Base-by-base conservation (phyloP, 108 stramenopile species). In the Nitzschia sp. region DNA sequence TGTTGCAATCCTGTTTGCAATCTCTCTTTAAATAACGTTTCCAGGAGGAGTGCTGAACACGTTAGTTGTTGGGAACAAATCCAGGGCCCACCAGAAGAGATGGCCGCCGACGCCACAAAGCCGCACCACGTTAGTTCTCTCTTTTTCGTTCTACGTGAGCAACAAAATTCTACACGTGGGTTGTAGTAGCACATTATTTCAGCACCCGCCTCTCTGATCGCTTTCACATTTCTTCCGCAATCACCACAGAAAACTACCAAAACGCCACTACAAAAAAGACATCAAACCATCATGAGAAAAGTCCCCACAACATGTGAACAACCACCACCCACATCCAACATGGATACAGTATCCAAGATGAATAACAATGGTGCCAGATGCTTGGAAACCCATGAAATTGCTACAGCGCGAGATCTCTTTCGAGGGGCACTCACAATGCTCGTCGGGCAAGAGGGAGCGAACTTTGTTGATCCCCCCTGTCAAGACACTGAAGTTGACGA, bases 331-430 rank as follows among this genome's bases (percentile, higher is more conserved):
- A 19, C 53, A 12, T 20, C 25, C 12, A 12, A 19, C 7, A 62
- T 38, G 42, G 61, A 62, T 42, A 43, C 17, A n/a, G 61, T 42
- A 3, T 41, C 43, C 15, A n/a, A 39, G 10, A 41, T 62, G 43
- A 62, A 62, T 8, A 62, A 62, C 37, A 43, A 25, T 22, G 61
- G 61, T 10, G 61, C 43, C 19, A 42, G 43, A 22, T 46, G 42
- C 10, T 3, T 62, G 9, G 61, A 42, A 9, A 42, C 43, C 22
- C 42, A 42, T 17, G 61, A 62, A 24, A 20, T 62, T 19, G 12
- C 14, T 9, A 21, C 15, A 24, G 61, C 61, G 2, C 42, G 43
- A 62, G 61, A 62, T 24, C 43, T 19, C 1, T 62, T 62, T 46
- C 61, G 61, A 24, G 17, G 40, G 43, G 61, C 61, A 14, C 3